A percentile compares a stretch with the other conserved stretches of the same genome.
Evolutionary conservation across 2,329 filamentous ascomycete species (phyloP).

Genomic region (Aspergillus ruber): DNA sequence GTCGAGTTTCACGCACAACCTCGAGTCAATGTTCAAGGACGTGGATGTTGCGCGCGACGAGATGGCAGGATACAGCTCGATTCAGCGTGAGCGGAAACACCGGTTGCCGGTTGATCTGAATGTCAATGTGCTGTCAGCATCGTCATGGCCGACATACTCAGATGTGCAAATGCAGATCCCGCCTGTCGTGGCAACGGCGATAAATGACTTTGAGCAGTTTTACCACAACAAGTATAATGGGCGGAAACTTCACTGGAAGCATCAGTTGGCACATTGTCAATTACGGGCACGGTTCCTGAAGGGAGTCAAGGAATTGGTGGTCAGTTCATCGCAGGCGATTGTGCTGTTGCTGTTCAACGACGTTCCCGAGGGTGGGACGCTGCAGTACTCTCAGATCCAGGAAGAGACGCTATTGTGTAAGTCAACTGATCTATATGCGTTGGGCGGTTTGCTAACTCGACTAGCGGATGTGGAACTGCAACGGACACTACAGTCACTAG

Average conservation of each 20-base stretch:
- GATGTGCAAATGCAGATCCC: constrained; percentile 72
- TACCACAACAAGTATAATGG: constrained; percentile 89
- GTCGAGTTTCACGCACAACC: constrained; percentile 87
- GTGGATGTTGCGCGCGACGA: constrained; percentile 90
- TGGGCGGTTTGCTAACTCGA: constrained; percentile 18
- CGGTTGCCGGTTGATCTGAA: constrained; percentile 62
- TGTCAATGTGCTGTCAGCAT: constrained; percentile 83
- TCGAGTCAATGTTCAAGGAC: constrained; percentile 99
- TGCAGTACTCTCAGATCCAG: constrained; percentile 71
- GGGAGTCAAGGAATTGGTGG: constrained; percentile 78
- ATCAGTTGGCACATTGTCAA: constrained; percentile 84
- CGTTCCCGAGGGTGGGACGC: constrained; percentile 52
- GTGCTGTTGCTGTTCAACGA: constrained; percentile 88
- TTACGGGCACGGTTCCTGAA: constrained; percentile 73
- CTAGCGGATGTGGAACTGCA: constrained; percentile 68
- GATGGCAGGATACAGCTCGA: constrained; percentile 76
- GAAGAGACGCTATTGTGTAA: constrained; percentile 65
- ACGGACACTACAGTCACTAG: constrained; percentile 88
- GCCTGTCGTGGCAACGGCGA: constrained; percentile 64
- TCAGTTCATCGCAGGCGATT: constrained; percentile 87
- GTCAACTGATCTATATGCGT: constrained; percentile 17
- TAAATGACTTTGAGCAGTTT: constrained; percentile 74
- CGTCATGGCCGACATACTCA: constrained; percentile 88
- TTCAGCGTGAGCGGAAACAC: constrained; percentile 55
- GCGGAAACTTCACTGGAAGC: constrained; percentile 82